phyloP scores from a whole-genome alignment of 75 land plant genomes.

The Sequoiadendron giganteum region DNA sequence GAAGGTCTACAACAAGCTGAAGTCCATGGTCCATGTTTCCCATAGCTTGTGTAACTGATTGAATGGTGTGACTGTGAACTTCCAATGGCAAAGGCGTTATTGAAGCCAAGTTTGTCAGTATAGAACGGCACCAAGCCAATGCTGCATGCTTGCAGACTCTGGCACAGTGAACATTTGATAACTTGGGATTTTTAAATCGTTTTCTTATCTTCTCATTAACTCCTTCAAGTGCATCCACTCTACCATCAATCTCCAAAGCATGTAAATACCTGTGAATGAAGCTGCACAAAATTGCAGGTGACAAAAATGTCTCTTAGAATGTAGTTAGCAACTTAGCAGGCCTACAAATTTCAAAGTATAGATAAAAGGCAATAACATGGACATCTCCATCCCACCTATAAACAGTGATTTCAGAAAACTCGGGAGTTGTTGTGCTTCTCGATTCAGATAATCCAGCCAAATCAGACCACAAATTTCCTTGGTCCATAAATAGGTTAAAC shows the following conservation, averaged over 20 bases:
- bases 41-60: slow-evolving; percentile 6
- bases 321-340: neutral
- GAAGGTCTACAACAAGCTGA: slow-evolving; percentile 62
- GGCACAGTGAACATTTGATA: slow-evolving; percentile 62
- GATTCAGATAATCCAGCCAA: slow-evolving; percentile 69
- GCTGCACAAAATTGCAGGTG: slow-evolving; percentile 33
- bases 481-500: slow-evolving; percentile 90
- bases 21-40: slow-evolving; percentile 24
- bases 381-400: slow-evolving; percentile 32
- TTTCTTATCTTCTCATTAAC: slow-evolving; percentile 92
- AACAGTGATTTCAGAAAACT: slow-evolving; percentile 69
- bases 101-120: slow-evolving; percentile 65
- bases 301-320: neutral
- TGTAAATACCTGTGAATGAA: slow-evolving; percentile 76
- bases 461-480: slow-evolving; percentile 79
- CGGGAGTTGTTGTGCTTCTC: slow-evolving; percentile 30
- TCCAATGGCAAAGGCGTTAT: slow-evolving; percentile 51
- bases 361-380: neutral
- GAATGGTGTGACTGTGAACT: slow-evolving; percentile 6
- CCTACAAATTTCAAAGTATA: neutral
- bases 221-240: slow-evolving; percentile 76
- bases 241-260: slow-evolving; percentile 57
- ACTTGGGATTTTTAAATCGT: slow-evolving; percentile 92
- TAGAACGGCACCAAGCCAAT: slow-evolving; percentile 87
- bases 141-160: slow-evolving; percentile 92